Evolutionary conservation across 129 eudicot species (phyloP).

Genomic region (Flaveria trinervia): DNA sequence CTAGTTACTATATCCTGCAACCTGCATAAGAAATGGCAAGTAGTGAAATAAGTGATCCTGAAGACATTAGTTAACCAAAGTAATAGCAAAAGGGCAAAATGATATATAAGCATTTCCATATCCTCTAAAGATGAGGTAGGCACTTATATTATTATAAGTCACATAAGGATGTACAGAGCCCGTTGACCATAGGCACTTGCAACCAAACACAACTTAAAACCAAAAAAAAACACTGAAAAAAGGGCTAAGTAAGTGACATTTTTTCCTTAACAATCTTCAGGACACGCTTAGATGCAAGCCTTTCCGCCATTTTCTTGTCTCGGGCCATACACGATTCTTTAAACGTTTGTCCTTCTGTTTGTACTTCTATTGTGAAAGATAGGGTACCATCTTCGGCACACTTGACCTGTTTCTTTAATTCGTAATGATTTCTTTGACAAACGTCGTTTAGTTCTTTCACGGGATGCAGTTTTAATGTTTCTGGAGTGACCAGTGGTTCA

Average conservation of each 20-base stretch:
- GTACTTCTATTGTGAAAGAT: constrained; percentile 50
- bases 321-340: constrained; percentile 35
- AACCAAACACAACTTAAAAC: background rate
- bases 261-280: constrained; percentile 53
- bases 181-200: background rate
- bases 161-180: background rate
- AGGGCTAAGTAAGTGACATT: background rate
- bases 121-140: background rate
- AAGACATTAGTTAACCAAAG: background rate
- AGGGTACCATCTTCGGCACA: constrained; percentile 37
- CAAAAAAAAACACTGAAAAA: background rate
- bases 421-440: constrained; percentile 43
- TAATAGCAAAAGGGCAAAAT: background rate
- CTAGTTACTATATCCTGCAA: no score
- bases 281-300: constrained; percentile 53
- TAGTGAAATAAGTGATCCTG: no score
- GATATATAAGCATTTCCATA: background rate
- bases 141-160: background rate
- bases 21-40: no score
- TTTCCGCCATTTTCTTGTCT: constrained; percentile 53
- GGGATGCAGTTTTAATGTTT: constrained; percentile 68
- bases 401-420: constrained; percentile 26
- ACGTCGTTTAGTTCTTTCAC: constrained; percentile 52
- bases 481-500: constrained; percentile 75
- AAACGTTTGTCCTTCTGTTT: constrained; percentile 38